phyloP scores from a whole-genome alignment of 2,329 filamentous ascomycete genomes.

The Aspergillus amoenus region DNA sequence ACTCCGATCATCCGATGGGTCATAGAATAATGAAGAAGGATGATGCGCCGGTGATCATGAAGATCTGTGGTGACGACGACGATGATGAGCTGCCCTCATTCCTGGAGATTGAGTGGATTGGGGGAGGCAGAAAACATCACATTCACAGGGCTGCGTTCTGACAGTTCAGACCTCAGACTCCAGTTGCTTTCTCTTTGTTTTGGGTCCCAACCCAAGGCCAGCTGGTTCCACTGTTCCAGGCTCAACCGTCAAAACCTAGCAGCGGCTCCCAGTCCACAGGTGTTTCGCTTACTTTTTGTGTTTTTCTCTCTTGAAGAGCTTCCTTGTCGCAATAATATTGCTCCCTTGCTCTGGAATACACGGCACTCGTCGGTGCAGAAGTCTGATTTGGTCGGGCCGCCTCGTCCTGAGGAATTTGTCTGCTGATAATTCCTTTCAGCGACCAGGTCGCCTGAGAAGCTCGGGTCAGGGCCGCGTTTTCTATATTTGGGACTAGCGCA shows the following conservation, averaged over 20 bases:
- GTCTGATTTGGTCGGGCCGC: not conserved
- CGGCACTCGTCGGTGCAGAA: not conserved
- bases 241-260: not conserved
- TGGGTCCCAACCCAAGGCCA: not conserved
- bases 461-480: constrained; percentile 5
- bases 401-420: too few species aligned
- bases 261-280: not conserved
- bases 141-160: not conserved
- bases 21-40: not conserved
- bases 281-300: not conserved
- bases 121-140: not conserved
- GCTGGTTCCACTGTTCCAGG: not conserved
- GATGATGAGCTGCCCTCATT: not conserved
- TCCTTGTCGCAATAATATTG: too few species aligned
- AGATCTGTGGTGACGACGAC: not conserved
- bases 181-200: not conserved
- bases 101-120: not conserved
- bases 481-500: constrained; percentile 12
- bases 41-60: not conserved
- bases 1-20: not conserved
- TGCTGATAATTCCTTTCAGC: not conserved
- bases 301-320: not conserved
- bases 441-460: not conserved
- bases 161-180: not conserved
- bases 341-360: not conserved